Base-by-base conservation (phyloP, 2,329 filamentous ascomycete genomes). In the Aspergillus tamarii region DNA sequence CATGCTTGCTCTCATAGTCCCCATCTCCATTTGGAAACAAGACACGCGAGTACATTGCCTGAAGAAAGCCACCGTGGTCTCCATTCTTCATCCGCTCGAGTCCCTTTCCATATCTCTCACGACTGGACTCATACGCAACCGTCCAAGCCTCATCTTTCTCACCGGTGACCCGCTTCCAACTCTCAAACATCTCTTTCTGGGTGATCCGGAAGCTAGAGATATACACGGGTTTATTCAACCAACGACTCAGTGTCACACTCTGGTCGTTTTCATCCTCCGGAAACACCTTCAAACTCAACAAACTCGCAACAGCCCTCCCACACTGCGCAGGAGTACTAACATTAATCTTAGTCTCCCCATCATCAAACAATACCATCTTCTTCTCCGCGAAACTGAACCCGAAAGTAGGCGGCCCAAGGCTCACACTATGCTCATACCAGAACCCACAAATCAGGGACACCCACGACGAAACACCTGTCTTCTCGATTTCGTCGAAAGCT, bases 131-230 rank as follows among this genome's bases (percentile, higher is more conserved):
- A n/a, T 82, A 75, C 3, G 69, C 77, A 62, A 91, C 83, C 1
- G 71, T 80, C 89, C 89, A 91, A 67, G 90, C 88, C 0, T 73
- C 76, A 50, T 88, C 84, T 3, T 78, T 84, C 0, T 84, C 86
- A 0, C 83, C 83, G 0, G 85, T 83, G 3, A 88, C 87, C 0
- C 84, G 82, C 67, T 88, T 80, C 14, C 88, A 72, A 19, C 83
- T 83, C 36, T 84, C 83, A 43, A 91, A 80, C 80, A 91, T 90
- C 32, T 91, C 88, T 12, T 81, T 80, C 75, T 91, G 89, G 54
- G 76, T 86, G 62, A 88, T 70, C 12, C 76, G 72, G 75, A 89
- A 91, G 61, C 84, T 88, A 3, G 78, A 80, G 30, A 88, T 73
- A 66, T 79, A 84, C 1, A 88, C 70, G 0, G 73, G 66, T 39